These are phyloP conservation scores for Clarireedia paspali DNA, from an alignment of 2,329 filamentous ascomycete genomes.

Conservation along the genomic window DNA sequence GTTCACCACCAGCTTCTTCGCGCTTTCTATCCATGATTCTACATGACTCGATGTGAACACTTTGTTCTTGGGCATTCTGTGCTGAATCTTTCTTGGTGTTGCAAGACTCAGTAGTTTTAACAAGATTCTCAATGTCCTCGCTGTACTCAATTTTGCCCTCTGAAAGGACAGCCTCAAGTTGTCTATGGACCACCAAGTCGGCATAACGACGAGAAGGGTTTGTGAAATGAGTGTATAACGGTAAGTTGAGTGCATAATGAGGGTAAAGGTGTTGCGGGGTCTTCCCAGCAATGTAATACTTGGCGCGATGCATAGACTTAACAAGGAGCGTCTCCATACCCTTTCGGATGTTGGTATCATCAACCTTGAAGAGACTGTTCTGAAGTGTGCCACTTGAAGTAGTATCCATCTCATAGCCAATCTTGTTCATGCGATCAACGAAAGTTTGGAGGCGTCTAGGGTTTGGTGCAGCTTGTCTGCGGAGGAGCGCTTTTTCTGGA, in stretches of 20 bases:
- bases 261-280: conserved; percentile 68
- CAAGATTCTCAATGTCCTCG: conserved; percentile 80
- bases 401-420: conserved; percentile 84
- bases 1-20: conserved; percentile 77
- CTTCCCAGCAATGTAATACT: conserved; percentile 85
- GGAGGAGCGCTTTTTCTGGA: conserved; percentile 87
- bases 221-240: conserved; percentile 95
- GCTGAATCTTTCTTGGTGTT: conserved; percentile 99
- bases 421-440: conserved; percentile 82
- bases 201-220: conserved; percentile 91
- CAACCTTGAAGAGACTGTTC: conserved; percentile 89
- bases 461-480: conserved; percentile 79
- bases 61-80: conserved; percentile 95
- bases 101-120: conserved; percentile 89
- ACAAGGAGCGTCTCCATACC: conserved; percentile 94
- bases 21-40: conserved; percentile 90
- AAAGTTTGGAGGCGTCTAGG: conserved; percentile 83
- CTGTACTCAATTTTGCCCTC: conserved; percentile 75
- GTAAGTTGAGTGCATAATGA: conserved; percentile 88
- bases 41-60: conserved; percentile 96
- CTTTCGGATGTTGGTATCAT: conserved; percentile 83
- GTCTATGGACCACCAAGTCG: conserved; percentile 90
- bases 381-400: conserved; percentile 86
- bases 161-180: conserved; percentile 80
- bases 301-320: conserved; percentile 93